These are phyloP conservation scores for Fomitopsis schrenkii DNA, from an alignment of 1,284 basidiomycete genomes.

Conservation along the genomic window DNA sequence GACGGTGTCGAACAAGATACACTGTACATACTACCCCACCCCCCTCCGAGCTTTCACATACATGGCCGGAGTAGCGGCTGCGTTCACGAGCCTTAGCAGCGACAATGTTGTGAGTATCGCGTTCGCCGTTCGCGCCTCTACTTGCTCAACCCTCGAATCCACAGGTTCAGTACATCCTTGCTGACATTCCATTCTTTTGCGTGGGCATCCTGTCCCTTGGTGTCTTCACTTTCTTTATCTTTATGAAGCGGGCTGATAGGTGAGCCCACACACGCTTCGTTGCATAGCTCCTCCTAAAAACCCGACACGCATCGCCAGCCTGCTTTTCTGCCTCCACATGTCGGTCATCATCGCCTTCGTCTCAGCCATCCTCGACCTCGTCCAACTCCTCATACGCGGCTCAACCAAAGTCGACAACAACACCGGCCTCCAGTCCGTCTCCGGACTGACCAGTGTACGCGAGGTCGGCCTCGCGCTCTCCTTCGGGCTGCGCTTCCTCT, in stretches of 20 bases:
- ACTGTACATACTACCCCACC: neutral
- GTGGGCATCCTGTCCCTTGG: conserved; percentile 64
- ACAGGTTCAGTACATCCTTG: conserved; percentile 56
- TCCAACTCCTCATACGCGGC: conserved; percentile 46
- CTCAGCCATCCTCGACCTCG: conserved; percentile 64
- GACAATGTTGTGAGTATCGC: conserved; percentile 21
- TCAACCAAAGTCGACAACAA: conserved; percentile 21
- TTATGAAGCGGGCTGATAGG: conserved; percentile 54
- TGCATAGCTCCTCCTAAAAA: neutral
- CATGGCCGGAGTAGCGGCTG: conserved; percentile 15
- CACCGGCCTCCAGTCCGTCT: conserved; percentile 27
- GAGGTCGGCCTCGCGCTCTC: conserved; percentile 59
- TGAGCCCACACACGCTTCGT: conserved; percentile 31
- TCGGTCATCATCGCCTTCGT: conserved; percentile 57
- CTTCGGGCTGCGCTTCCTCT: conserved; percentile 56
- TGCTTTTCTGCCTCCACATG: conserved; percentile 48
- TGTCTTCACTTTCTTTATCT: conserved; percentile 57
- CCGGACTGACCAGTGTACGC: conserved; percentile 45
- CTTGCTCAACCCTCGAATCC: neutral
- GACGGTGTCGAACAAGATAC: neutral
- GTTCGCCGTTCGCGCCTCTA: neutral
- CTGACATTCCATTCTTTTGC: conserved; percentile 65
- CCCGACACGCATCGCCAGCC: conserved; percentile 29
- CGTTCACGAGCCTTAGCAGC: conserved; percentile 15
- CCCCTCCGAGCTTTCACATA: conserved; percentile 7